Conservation (phyloP, 2,329 filamentous ascomycete species). For the Arthrobotrys pseudoclavata region DNA sequence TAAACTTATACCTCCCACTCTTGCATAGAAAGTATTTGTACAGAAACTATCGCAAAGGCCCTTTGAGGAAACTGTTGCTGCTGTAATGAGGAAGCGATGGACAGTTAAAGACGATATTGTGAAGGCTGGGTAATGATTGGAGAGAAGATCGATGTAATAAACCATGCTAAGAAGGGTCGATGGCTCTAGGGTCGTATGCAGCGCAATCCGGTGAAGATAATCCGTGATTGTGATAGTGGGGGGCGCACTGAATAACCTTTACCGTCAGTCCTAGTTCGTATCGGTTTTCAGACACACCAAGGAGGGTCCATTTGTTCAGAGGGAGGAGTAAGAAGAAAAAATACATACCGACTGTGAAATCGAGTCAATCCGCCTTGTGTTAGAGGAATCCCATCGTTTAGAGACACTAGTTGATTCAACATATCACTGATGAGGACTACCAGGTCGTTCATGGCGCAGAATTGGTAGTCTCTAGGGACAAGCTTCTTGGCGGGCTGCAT, state of each 20-base stretch:
- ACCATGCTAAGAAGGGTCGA: conserved; percentile 98
- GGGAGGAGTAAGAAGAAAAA: conserved; percentile 8
- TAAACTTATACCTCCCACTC: conserved; percentile 91
- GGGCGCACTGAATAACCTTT: conserved; percentile 71
- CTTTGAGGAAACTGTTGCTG: conserved; percentile 94
- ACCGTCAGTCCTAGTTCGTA: conserved; percentile 56
- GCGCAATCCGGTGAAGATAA: conserved; percentile 91
- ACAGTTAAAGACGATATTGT: conserved; percentile 97
- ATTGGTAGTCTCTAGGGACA: conserved; percentile 82
- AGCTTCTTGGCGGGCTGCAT: conserved; percentile 71
- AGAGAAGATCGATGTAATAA: conserved; percentile 96
- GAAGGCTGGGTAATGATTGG: conserved; percentile 91
- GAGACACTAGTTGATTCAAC: conserved; percentile 92
- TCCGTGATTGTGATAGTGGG: conserved; percentile 95
- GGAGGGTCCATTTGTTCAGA: conserved; percentile 42
- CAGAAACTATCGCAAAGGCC: conserved; percentile 96
- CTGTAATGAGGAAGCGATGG: conserved; percentile 95
- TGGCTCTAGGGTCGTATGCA: conserved; percentile 91
- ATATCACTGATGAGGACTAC: conserved; percentile 93
- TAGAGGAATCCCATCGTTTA: conserved; percentile 89
- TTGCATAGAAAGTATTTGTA: conserved; percentile 96
- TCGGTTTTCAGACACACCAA: conserved; percentile 50
- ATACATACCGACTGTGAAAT: conserved; percentile 86
- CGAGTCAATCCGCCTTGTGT: conserved; percentile 88
- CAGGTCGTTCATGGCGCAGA: conserved; percentile 85